Conservation (phyloP, 257 asterid genomes). For the Nicotiana tomentosiformis region DNA sequence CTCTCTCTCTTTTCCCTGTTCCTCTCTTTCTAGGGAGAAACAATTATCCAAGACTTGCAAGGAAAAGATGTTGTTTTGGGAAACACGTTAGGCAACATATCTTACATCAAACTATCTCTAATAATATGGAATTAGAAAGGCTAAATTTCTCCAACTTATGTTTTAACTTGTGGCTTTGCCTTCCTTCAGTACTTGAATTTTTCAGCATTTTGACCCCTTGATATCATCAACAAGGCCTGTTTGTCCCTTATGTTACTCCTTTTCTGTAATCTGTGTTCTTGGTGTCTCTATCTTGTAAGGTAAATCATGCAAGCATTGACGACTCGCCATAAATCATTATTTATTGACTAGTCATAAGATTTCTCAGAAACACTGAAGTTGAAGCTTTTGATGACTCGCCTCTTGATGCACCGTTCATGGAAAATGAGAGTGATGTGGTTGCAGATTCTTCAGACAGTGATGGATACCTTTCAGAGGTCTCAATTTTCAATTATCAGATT, state of each 20-base stretch:
- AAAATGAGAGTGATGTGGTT: conserved; percentile 39
- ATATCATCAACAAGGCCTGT: neutral
- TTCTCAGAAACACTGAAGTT: conserved; percentile 35
- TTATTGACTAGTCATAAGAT: conserved; percentile 2
- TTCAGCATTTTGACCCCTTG: neutral
- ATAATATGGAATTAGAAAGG: neutral
- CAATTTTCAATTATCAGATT: conserved; percentile 8
- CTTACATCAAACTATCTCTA: neutral
- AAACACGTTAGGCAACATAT: neutral
- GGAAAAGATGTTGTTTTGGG: neutral
- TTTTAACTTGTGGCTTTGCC: neutral
- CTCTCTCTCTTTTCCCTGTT: neutral
- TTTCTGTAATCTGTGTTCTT: neutral
- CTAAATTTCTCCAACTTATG: neutral
- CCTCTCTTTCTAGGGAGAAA: neutral
- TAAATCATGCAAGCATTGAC: neutral
- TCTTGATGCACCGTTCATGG: conserved; percentile 57
- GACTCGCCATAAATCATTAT: neutral
- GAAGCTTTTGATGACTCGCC: conserved; percentile 38
- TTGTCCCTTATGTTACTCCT: neutral
- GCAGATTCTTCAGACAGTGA: conserved; percentile 79
- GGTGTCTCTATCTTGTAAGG: neutral
- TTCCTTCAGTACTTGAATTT: neutral
- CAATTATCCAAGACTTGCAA: neutral
- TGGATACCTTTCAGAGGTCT: conserved; percentile 96